Base-by-base conservation (phyloP, 805 yeast genomes). In the Wickerhamomyces pijperi region DNA sequence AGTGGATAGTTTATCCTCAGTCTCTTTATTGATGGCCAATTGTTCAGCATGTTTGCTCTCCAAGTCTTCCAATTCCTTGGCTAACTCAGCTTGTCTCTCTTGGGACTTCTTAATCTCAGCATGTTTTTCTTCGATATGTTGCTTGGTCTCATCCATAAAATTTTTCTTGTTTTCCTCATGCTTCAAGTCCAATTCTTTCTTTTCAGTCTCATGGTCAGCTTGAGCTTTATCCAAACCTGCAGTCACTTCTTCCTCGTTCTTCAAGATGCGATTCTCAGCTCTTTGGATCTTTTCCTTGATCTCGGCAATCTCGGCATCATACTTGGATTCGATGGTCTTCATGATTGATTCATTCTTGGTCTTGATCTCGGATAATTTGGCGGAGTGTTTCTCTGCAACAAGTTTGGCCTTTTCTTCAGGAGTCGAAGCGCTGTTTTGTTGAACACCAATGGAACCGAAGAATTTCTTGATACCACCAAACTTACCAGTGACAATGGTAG, bases 61-160 rank as follows among this genome's bases (percentile, higher is more conserved):
- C 28, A 54, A 37, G 29, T 46, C 51, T 42, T 49, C 42, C 38
- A 54, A 38, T 19, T 49, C 47, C 12, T 42, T 46, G n/a, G 45
- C 38, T 25, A 47, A 46, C 4, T 42, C 41, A 4, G 28, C 42
- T 35, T 54, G 57, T 12, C 41, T 42, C 13, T 31, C 36, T 40
- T 51, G 49, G 12, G 50, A 39, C n/a, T 43, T 39, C 18, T 51
- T 53, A 39, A 53, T 41, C 16, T 44, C 54, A 20, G 42, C 38
- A 15, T 39, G 34, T 36, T 51, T 51, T 15, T 40, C 40, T 19
- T 39, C 32, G 36, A 48, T 46, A 32, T 44, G 45, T 18, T 36
- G 28, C 32, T 51, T 54, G 16, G 52, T 53, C 38, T 54, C 55
- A 34, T 51, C 49, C 17, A 36, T 32, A 34, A 40, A 44, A 14